Evolutionary conservation across 805 yeast genomes (phyloP).

Genomic region (Lipomyces anomalus): DNA sequence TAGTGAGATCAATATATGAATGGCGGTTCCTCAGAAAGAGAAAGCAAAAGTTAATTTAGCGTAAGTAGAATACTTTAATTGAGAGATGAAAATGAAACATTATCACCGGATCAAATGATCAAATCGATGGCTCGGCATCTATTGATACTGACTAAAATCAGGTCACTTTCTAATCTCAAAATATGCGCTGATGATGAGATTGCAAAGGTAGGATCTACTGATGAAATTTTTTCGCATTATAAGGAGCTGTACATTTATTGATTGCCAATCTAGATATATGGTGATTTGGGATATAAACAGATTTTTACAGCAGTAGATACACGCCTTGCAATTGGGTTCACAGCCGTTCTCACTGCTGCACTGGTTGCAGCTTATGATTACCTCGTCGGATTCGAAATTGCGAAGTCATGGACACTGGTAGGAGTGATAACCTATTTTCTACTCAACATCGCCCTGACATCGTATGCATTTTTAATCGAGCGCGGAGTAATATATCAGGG

Average conservation of each 20-base stretch:
- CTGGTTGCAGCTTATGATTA: conserved; percentile 29
- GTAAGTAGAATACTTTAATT: conserved; percentile 4
- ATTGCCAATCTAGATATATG: conserved; percentile 19
- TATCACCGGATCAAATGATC: not conserved
- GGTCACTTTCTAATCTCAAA: conserved; percentile 31
- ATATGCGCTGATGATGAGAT: conserved; percentile 31
- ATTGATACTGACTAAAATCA: conserved; percentile 9
- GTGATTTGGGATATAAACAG: conserved; percentile 28
- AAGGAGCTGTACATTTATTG: not conserved
- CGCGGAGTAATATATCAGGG: conserved; percentile 31
- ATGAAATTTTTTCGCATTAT: not conserved
- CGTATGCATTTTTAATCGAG: conserved; percentile 29
- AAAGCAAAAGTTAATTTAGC: conserved; percentile 12
- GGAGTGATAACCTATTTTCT: conserved; percentile 31
- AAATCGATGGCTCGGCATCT: not conserved
- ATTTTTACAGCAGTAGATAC: conserved; percentile 25
- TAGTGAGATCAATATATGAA: no score
- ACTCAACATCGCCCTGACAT: conserved; percentile 24
- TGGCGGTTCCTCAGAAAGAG: no score
- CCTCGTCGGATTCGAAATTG: conserved; percentile 30
- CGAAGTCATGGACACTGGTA: conserved; percentile 25
- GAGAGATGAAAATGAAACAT: not conserved
- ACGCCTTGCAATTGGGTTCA: conserved; percentile 30
- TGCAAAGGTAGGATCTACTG: conserved; percentile 22
- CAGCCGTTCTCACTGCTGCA: conserved; percentile 31